These are phyloP conservation scores for Saraca asoca DNA, from an alignment of 331 rosid genomes.

Conservation along the genomic window DNA sequence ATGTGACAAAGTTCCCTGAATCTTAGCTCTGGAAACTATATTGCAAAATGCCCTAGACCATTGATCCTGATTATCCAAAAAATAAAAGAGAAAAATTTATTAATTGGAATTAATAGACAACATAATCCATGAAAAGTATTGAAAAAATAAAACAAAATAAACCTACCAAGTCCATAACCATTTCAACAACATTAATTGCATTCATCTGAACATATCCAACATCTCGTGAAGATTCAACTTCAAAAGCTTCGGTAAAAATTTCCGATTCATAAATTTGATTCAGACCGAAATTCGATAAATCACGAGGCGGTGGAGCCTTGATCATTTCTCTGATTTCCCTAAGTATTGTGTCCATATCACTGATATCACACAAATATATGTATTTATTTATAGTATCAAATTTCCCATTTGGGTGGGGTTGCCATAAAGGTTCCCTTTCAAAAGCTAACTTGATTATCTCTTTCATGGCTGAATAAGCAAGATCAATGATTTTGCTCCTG, in stretches of 20 bases:
- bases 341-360: conserved; percentile 29
- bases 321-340: conserved; percentile 40
- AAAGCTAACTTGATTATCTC: conserved; percentile 41
- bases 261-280: not conserved
- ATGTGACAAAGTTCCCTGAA: conserved; percentile 41
- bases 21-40: conserved; percentile 51
- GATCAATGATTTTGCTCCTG: conserved; percentile 27
- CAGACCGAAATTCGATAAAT: conserved; percentile 25
- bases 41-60: conserved; percentile 53
- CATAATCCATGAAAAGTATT: not conserved
- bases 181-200: conserved; percentile 42
- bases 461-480: conserved; percentile 45
- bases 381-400: conserved; percentile 35
- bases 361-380: conserved; percentile 43
- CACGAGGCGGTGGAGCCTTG: conserved; percentile 45
- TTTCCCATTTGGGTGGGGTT: not conserved
- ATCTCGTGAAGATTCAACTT: conserved; percentile 62
- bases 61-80: conserved; percentile 42
- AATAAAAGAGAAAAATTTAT: not conserved
- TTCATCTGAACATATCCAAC: conserved; percentile 25
- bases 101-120: not conserved
- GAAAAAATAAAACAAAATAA: not conserved
- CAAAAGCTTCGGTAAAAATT: not conserved
- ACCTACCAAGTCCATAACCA: conserved; percentile 69
- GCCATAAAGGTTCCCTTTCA: conserved; percentile 46